A percentile compares a stretch with the other conserved stretches of the same genome.
Evolutionary conservation across 371 early-diverging fungal genomes (phyloP).

Genomic region (Mucor racemosus): DNA sequence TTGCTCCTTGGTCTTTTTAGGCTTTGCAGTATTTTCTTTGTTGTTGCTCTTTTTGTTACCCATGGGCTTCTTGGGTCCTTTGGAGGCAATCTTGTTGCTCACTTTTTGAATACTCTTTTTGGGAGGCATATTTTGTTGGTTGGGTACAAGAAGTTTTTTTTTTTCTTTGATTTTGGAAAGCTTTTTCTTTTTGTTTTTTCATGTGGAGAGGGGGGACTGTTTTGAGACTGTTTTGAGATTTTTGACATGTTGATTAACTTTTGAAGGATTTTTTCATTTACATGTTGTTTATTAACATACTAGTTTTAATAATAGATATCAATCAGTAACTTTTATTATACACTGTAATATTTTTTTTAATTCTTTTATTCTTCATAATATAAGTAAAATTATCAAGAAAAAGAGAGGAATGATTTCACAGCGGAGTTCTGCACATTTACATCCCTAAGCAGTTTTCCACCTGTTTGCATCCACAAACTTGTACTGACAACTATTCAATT

Average conservation of each 20-base stretch:
- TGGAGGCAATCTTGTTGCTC: conserved; percentile 14
- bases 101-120: conserved; percentile 17
- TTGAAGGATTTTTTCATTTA: too few species aligned
- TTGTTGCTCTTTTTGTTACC: neutral
- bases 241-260: neutral
- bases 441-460: too few species aligned
- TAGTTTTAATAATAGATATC: too few species aligned
- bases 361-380: too few species aligned
- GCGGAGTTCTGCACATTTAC: too few species aligned
- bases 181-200: neutral
- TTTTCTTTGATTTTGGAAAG: neutral
- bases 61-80: conserved; percentile 3
- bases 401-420: too few species aligned
- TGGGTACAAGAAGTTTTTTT: conserved; percentile 1
- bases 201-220: neutral
- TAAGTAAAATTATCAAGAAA: too few species aligned
- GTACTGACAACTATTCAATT: too few species aligned
- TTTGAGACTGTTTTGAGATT: conserved; percentile 3
- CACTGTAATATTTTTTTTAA: too few species aligned
- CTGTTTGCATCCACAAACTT: too few species aligned
- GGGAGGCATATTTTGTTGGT: conserved; percentile 9
- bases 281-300: too few species aligned
- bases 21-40: neutral
- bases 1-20: conserved; percentile 18
- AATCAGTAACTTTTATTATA: too few species aligned